These are phyloP conservation scores for Phanerochaete carnosa DNA, from an alignment of 768 basidiomycete species.

Conservation along the genomic window DNA sequence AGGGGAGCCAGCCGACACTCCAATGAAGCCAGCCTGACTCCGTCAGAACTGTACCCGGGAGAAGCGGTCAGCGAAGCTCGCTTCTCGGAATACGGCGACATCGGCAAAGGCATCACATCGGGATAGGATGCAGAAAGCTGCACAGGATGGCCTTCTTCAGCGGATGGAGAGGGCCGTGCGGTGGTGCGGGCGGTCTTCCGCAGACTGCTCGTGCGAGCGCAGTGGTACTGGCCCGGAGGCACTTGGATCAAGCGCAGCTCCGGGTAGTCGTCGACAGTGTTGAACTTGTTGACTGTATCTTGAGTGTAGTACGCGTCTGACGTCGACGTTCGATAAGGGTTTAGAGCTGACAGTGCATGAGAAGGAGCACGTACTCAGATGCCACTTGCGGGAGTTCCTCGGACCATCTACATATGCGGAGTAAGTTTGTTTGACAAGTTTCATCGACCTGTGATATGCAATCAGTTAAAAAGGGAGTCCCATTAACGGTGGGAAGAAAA, in stretches of 20 bases:
- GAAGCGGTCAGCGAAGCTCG: neutral
- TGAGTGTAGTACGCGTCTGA: constrained; percentile 77
- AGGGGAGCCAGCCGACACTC: constrained; percentile 23
- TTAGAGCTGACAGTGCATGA: neutral
- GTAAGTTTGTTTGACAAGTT: constrained; percentile 37
- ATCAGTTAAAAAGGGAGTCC: neutral
- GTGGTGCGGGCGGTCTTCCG: constrained; percentile 10
- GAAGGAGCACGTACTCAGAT: constrained; percentile 30
- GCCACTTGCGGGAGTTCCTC: constrained; percentile 32
- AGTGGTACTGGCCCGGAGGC: constrained; percentile 59
- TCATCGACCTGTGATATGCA: constrained; percentile 18
- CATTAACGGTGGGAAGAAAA: neutral
- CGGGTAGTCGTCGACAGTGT: constrained; percentile 57
- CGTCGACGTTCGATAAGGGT: neutral
- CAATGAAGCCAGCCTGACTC: neutral
- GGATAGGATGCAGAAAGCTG: neutral
- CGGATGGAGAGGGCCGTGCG: neutral
- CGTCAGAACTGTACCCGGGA: neutral
- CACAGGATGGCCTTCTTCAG: neutral
- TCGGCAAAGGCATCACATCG: neutral
- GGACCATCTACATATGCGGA: constrained; percentile 33
- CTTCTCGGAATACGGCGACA: neutral
- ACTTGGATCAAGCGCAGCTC: constrained; percentile 50
- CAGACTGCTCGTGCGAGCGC: constrained; percentile 44
- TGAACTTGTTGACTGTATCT: constrained; percentile 53